Evolutionary conservation across 345 rosid genomes (phyloP).

Genomic region (Noccaea caerulescens): DNA sequence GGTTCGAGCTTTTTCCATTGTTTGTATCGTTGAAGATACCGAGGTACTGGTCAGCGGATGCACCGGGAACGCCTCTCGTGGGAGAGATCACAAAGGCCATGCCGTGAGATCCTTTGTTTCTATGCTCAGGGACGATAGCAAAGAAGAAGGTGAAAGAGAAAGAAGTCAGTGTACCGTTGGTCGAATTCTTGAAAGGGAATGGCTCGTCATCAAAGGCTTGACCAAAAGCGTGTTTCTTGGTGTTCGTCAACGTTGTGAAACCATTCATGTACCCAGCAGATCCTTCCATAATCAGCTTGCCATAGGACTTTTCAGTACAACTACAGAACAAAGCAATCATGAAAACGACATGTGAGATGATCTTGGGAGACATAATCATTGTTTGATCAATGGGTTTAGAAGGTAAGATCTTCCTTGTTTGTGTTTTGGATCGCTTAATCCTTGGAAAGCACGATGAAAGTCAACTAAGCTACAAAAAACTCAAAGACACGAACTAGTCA

Average conservation of each 20-base stretch:
- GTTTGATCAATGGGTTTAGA: not conserved
- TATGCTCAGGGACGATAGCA: constrained; percentile 27
- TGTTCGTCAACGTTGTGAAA: constrained; percentile 15
- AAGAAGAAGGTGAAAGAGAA: constrained; percentile 31
- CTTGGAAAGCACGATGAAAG: not conserved
- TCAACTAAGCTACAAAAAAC: constrained; percentile 4
- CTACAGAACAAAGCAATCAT: not conserved
- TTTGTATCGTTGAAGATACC: constrained; percentile 1
- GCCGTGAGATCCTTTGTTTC: constrained; percentile 28
- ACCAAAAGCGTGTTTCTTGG: constrained; percentile 29
- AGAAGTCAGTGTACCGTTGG: not conserved
- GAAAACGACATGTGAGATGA: not conserved
- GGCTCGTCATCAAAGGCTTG: not conserved
- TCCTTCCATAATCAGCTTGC: not conserved
- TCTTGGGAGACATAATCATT: not conserved
- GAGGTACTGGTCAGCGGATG: constrained; percentile 31
- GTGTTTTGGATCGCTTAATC: not conserved
- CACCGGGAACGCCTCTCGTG: constrained; percentile 26
- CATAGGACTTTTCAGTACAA: not conserved
- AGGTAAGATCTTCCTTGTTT: not conserved
- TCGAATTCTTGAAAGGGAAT: constrained; percentile 20
- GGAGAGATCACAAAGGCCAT: constrained; percentile 43
- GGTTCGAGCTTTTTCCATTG: constrained; percentile 18
- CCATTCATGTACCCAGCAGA: not conserved
- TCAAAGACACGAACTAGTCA: constrained; percentile 1